These are phyloP conservation scores for Peribolospora kevripleyi DNA, from an alignment of 768 basidiomycete genomes.

Conservation along the genomic window DNA sequence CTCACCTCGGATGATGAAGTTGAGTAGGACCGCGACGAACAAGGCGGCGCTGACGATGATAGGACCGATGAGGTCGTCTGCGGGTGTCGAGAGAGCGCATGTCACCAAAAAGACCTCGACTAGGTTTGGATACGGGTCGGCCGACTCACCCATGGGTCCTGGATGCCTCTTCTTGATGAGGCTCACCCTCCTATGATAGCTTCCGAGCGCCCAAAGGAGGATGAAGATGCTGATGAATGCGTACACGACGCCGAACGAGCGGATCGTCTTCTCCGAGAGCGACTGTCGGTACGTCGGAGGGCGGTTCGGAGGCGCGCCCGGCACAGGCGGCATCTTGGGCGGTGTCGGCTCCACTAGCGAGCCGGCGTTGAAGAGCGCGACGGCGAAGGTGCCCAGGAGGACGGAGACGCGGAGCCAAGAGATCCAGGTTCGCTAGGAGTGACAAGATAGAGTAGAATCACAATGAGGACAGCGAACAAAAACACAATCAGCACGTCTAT, in stretches of 20 bases:
- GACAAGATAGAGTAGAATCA: constrained; percentile 9
- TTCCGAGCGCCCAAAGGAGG: constrained; percentile 46
- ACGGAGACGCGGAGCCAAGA: constrained; percentile 72
- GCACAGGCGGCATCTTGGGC: not conserved
- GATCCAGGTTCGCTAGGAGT: constrained; percentile 38
- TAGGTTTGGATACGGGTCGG: not conserved
- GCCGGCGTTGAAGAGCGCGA: constrained; percentile 63
- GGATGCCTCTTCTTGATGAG: constrained; percentile 77
- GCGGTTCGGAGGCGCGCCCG: no score
- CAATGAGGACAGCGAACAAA: no score
- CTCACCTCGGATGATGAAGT: constrained; percentile 67
- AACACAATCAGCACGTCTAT: no score
- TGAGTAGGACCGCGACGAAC: constrained; percentile 65
- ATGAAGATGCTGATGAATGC: constrained; percentile 50
- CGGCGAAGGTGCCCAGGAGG: constrained; percentile 55
- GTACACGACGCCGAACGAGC: constrained; percentile 58
- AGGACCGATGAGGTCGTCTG: constrained; percentile 65
- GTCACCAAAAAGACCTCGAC: not conserved
- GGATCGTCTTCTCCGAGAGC: constrained; percentile 4
- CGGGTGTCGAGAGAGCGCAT: not conserved
- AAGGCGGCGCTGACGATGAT: constrained; percentile 54
- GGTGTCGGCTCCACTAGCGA: constrained; percentile 42
- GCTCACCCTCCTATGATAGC: constrained; percentile 70
- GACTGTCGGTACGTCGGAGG: no score
- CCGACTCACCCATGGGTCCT: constrained; percentile 52